Base-by-base conservation (phyloP, 2,329 filamentous ascomycete genomes). In the Akanthomyces dipterigenus region DNA sequence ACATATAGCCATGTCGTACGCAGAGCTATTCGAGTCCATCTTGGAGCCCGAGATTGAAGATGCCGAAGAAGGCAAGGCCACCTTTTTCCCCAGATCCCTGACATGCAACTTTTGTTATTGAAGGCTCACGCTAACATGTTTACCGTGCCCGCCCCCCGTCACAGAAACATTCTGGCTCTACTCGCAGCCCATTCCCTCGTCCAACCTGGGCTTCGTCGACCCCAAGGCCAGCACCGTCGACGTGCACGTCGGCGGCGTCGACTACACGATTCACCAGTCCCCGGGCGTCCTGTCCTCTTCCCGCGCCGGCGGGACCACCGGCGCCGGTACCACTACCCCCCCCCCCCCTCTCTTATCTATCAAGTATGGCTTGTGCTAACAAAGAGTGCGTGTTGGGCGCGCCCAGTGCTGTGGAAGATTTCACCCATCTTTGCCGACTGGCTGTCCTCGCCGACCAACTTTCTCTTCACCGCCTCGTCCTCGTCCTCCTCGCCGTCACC, bases 161-260 rank as follows among this genome's bases (percentile, higher is more conserved):
- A n/a, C 71, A 96, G 93, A 98, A 77, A 90, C 91, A 5, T 97
- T 96, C 70, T 76, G 93, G 42, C 81, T 97, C 60, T 97, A 96
- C 78, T 88, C 91, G 48, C 86, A 89, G 70, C 77, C 85, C 20
- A 84, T 91, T 28, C 86, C 89, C 0, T 89, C 88, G 14, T 84
- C 86, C 60, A 87, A 92, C 67, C 86, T 98, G 11, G 95, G 93
- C 70, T 95, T 97, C 74, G 77, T 98, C 65, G 88, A 96, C 72
- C 78, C 89, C 18, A 85, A 83, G 65, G 86, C 89, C 11, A 72
- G 81, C 1, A 75, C 77, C 2, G 73, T 97, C 40, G 83, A 90
- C 14, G 71, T 96, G 62, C 81, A 81, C 38, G 82, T 98, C 63
- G 84, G 79, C 60, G 86, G 81, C 60, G 81, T 80, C 57, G 90